Base-by-base conservation (phyloP, 2,329 filamentous ascomycete genomes). In the Akanthomyces dipterigenus region DNA sequence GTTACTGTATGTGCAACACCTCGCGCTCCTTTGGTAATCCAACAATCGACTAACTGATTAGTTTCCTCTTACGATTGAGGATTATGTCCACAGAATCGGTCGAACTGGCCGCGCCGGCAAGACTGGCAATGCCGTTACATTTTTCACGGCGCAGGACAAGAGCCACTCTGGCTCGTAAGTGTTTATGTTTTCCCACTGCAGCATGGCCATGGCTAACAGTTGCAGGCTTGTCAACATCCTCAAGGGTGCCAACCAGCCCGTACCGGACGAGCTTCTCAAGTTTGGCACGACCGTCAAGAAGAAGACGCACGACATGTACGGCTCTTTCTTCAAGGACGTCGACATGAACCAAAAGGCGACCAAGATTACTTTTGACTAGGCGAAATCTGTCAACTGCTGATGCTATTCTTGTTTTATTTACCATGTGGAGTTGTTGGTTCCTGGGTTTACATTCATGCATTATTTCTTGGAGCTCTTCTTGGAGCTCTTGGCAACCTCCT, bases 221-320 rank as follows among this genome's bases (percentile, higher is more conserved):
- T 42, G 61, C 67, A 93, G 89, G 11, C 79, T 99, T 68, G 89
- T 98, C 78, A 98, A 98, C 73, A 92, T 99, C 61, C 84, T 99
- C 64, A 96, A 90, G 76, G 90, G 87, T n/a, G 93, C 95, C 26
- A 91, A 91, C 66, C 95, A 99, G 76, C 82, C 87, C 14, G 91
- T 99, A 0, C 95, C 95, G 2, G 91, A 96, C 48, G 89, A 91
- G 28, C 79, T 99, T 42, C 81, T 98, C 73, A 97, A 96, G 77
- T 99, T 97, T 68, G 95, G 95, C 69, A 96, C 92, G 24, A 98
- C 93, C 1, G 95, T 99, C 57, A 99, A 98, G 86, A 97, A 96
- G 86, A 98, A 98, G 91, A 85, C 87, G 54, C 95, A 99, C 77
- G 90, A 92, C 70, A 89, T 90, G 53, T 99, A 98, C 72, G 95